phyloP scores from a whole-genome alignment of 768 basidiomycete species.

The Kwoniella dejecticola region DNA sequence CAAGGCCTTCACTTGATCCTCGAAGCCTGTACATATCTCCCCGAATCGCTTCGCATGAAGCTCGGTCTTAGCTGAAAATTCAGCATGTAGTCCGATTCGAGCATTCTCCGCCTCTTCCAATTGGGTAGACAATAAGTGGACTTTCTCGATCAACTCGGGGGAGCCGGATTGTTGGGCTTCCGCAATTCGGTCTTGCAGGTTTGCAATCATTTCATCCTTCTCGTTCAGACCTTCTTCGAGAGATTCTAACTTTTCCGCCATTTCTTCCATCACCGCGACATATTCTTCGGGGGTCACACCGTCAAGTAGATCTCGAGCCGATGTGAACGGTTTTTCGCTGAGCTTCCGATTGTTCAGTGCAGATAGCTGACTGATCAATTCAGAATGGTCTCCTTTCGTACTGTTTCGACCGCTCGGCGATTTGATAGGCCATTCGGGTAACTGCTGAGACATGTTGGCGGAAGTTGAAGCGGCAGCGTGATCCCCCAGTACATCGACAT shows the following conservation, averaged over 20 bases:
- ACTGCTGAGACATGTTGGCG: constrained; percentile 12
- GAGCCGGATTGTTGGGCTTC: neutral
- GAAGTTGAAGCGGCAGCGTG: constrained; percentile 1
- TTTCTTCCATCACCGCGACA: constrained; percentile 35
- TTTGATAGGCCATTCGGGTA: constrained; percentile 12
- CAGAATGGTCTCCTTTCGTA: constrained; percentile 11
- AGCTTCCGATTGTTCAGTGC: constrained; percentile 1
- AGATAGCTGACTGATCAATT: constrained; percentile 9
- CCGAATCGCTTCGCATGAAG: constrained; percentile 45
- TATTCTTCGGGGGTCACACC: constrained; percentile 27
- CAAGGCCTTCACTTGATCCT: constrained; percentile 40
- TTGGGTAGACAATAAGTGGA: constrained; percentile 25
- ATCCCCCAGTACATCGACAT: constrained; percentile 30
- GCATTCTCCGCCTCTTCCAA: constrained; percentile 36
- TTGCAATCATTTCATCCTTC: constrained; percentile 35
- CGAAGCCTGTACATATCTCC: constrained; percentile 46
- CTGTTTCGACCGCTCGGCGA: constrained; percentile 6
- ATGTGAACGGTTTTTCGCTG: neutral
- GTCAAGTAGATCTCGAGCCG: constrained; percentile 14
- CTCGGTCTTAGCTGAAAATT: constrained; percentile 44
- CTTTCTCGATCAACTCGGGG: constrained; percentile 2
- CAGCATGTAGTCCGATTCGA: constrained; percentile 26
- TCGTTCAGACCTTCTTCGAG: constrained; percentile 40
- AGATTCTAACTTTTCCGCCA: constrained; percentile 38
- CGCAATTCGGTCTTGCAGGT: constrained; percentile 24